These are phyloP conservation scores for Candida smagusa DNA, from an alignment of 1,139 yeast genomes.

Conservation along the genomic window DNA sequence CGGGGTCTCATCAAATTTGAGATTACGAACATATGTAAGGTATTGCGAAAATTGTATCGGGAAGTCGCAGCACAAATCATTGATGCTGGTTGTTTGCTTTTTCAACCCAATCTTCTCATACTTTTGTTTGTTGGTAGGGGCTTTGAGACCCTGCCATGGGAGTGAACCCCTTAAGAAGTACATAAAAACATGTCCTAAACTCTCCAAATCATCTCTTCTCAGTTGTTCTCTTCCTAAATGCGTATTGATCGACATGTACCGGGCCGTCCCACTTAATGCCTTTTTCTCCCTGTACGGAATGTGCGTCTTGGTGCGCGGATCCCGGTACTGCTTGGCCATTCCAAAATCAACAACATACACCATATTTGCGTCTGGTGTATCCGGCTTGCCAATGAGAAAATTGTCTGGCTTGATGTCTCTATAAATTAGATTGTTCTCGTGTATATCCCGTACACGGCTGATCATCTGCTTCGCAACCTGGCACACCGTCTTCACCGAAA, in stretches of 20 bases:
- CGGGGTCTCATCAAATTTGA: slow-evolving; percentile 75
- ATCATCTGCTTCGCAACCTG: slow-evolving; percentile 78
- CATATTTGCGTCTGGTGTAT: slow-evolving; percentile 58
- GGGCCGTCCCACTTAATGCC: slow-evolving; percentile 62
- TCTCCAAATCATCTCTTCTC: slow-evolving; percentile 61
- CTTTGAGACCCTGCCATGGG: slow-evolving; percentile 55
- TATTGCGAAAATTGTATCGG: slow-evolving; percentile 81
- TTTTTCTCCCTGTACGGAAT: slow-evolving; percentile 63
- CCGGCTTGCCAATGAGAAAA: slow-evolving; percentile 68
- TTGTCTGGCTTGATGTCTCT: slow-evolving; percentile 79
- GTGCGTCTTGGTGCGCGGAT: slow-evolving; percentile 56
- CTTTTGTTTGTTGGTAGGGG: slow-evolving; percentile 78
- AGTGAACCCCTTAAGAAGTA: slow-evolving; percentile 60
- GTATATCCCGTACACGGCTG: slow-evolving; percentile 60
- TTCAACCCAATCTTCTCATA: slow-evolving; percentile 81
- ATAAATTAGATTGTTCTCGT: slow-evolving; percentile 66
- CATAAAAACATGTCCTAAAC: slow-evolving; percentile 63
- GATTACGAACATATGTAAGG: slow-evolving; percentile 64
- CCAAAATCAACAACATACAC: slow-evolving; percentile 53
- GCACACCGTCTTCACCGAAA: slow-evolving; percentile 66
- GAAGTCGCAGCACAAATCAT: slow-evolving; percentile 64
- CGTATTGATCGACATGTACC: slow-evolving; percentile 65
- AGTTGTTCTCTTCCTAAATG: slow-evolving; percentile 65
- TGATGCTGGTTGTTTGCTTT: slow-evolving; percentile 67
- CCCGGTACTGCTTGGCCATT: slow-evolving; percentile 67